Conservation (phyloP, 352 stramenopile species). For the Saprolegnia parasitica region DNA sequence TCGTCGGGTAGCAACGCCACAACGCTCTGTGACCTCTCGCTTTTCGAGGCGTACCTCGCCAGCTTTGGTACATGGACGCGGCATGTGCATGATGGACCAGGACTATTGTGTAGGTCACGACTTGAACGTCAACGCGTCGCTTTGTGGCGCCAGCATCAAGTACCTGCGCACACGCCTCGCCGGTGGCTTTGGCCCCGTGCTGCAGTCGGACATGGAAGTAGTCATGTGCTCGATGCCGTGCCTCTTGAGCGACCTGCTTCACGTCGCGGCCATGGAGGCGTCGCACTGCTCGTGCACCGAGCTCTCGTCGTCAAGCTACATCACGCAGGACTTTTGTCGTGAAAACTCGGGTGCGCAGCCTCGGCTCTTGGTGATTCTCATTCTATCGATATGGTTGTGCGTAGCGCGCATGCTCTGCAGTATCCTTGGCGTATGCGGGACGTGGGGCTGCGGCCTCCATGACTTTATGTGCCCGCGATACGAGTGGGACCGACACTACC, state of each 20-base stretch:
- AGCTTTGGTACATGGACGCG: not conserved
- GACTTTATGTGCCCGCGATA: conserved; percentile 90
- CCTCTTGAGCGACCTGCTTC: conserved; percentile 67
- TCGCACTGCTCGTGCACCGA: conserved; percentile 79
- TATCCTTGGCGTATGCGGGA: conserved; percentile 79
- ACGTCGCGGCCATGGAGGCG: conserved; percentile 62
- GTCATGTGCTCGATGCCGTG: conserved; percentile 86
- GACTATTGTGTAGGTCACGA: conserved; percentile 41
- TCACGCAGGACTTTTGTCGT: conserved; percentile 69
- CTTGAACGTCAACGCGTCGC: conserved; percentile 63
- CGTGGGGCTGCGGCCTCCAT: conserved; percentile 79
- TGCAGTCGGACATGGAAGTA: conserved; percentile 59
- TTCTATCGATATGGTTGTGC: not conserved
- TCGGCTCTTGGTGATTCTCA: not conserved
- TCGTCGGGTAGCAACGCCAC: not conserved
- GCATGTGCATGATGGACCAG: conserved; percentile 5
- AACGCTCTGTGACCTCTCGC: not conserved
- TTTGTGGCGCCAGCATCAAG: conserved; percentile 73
- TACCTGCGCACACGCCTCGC: conserved; percentile 57
- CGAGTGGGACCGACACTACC: conserved; percentile 76
- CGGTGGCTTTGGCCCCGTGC: conserved; percentile 52
- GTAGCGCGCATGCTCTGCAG: conserved; percentile 71
- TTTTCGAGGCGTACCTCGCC: not conserved
- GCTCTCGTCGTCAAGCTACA: conserved; percentile 64
- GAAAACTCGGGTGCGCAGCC: conserved; percentile 52